Percentiles rank a stretch among this genome's conserved stretches.
Evolutionary conservation across 257 asterid species (phyloP).

Genomic region (Penstemon barbatus): DNA sequence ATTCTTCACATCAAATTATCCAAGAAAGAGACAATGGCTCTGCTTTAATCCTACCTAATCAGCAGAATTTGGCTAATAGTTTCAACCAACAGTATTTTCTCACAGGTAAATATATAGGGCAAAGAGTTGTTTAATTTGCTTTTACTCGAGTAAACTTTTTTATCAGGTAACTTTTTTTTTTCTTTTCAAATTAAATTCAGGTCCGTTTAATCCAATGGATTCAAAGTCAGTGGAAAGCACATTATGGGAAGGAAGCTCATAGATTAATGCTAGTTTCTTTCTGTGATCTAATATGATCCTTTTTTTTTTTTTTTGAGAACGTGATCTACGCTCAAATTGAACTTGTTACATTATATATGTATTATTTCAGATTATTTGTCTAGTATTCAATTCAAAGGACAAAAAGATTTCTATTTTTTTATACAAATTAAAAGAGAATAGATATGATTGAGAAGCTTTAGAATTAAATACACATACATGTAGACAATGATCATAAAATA

Average conservation of each 20-base stretch:
- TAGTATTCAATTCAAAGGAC: not conserved
- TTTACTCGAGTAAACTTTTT: not conserved
- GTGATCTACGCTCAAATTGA: not conserved
- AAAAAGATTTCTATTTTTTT: not conserved
- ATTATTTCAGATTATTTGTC: not conserved
- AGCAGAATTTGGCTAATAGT: constrained; percentile 44
- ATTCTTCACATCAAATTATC: constrained; percentile 29
- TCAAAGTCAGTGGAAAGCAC: constrained; percentile 52
- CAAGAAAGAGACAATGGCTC: constrained; percentile 42
- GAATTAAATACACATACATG: too few relatives aligned
- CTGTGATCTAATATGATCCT: not conserved
- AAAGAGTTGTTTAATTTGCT: not conserved
- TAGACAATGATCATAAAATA: too few relatives aligned
- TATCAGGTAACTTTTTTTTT: not conserved
- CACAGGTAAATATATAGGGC: constrained; percentile 40
- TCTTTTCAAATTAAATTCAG: constrained; percentile 25
- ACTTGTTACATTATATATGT: not conserved
- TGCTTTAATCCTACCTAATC: constrained; percentile 48
- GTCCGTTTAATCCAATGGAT: constrained; percentile 44
- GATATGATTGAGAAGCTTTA: not conserved
- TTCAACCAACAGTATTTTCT: constrained; percentile 51
- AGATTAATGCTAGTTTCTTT: not conserved
- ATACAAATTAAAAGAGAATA: not conserved
- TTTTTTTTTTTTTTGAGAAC: too few relatives aligned
- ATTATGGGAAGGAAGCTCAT: constrained; percentile 59